Conservation (phyloP, 2,329 filamentous ascomycete species). For the Macroventuria anomochaeta region DNA sequence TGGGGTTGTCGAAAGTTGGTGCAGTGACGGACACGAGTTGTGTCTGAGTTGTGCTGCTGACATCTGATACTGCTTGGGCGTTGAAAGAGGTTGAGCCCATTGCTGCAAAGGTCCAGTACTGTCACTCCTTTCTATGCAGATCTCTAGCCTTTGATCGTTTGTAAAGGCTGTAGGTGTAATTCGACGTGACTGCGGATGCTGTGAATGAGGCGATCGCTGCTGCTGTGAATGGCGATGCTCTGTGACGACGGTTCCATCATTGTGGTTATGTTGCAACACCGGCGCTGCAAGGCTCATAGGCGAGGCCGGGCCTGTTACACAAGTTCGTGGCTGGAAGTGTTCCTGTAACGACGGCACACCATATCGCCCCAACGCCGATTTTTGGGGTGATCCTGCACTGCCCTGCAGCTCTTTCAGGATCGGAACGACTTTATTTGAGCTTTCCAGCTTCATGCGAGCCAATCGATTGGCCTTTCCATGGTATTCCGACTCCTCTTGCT, state of each 20-base stretch:
- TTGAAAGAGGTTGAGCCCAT: neutral
- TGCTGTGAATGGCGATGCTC: neutral
- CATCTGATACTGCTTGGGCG: conserved; percentile 4
- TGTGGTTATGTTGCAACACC: conserved; percentile 4
- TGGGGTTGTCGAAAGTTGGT: conserved; percentile 14
- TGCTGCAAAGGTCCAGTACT: neutral
- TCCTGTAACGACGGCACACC: conserved; percentile 25
- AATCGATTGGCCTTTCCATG: conserved; percentile 18
- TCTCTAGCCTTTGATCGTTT: neutral
- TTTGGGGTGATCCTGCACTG: conserved; percentile 19
- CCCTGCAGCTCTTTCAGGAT: conserved; percentile 23
- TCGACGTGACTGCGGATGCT: conserved; percentile 11
- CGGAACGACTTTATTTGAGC: conserved; percentile 1
- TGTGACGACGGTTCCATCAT: neutral
- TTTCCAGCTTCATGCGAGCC: conserved; percentile 11
- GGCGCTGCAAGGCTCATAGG: conserved; percentile 15
- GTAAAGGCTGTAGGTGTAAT: neutral
- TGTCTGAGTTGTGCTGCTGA: conserved; percentile 18
- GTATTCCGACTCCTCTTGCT: too few relatives aligned
- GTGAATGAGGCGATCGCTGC: conserved; percentile 9
- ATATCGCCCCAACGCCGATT: conserved; percentile 31
- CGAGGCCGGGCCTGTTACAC: conserved; percentile 31
- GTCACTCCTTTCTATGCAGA: neutral
- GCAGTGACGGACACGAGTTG: conserved; percentile 30
- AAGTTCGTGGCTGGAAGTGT: conserved; percentile 26